Conservation (phyloP, 78 protist genomes). For the Dictyostelium brefeldianum region DNA sequence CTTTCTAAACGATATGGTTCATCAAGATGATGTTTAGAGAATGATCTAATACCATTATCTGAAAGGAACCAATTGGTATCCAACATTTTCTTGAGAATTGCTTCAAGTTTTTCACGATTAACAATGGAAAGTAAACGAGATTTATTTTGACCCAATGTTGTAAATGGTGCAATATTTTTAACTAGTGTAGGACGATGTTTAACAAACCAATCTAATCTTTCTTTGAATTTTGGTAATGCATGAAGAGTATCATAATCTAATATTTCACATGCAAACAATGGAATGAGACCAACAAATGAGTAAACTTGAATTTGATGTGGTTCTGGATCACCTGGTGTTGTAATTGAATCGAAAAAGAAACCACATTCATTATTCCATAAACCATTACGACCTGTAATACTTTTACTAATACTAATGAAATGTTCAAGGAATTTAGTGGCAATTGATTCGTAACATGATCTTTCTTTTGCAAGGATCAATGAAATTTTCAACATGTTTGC, state of each 20-base stretch:
- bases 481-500: slow-evolving; percentile 87
- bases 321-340: not conserved
- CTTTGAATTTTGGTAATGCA: slow-evolving; percentile 72
- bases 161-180: slow-evolving; percentile 20
- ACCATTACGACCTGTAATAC: slow-evolving; percentile 68
- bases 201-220: slow-evolving; percentile 84
- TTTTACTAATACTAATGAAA: slow-evolving; percentile 75
- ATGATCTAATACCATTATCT: slow-evolving; percentile 84
- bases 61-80: slow-evolving; percentile 83
- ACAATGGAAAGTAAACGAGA: slow-evolving; percentile 65
- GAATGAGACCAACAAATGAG: slow-evolving; percentile 77
- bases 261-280: slow-evolving; percentile 66
- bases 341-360: slow-evolving; percentile 82
- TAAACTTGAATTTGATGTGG: slow-evolving; percentile 33
- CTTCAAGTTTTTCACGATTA: slow-evolving; percentile 33
- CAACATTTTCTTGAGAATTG: slow-evolving; percentile 42
- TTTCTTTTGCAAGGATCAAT: slow-evolving; percentile 82
- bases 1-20: slow-evolving; percentile 47
- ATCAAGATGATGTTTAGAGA: slow-evolving; percentile 64
- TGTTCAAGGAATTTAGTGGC: slow-evolving; percentile 92
- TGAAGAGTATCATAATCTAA: slow-evolving; percentile 38
- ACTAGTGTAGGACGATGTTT: slow-evolving; percentile 56
- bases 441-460: slow-evolving; percentile 78
- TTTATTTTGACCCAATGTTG: slow-evolving; percentile 26
- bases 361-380: slow-evolving; percentile 86